A percentile compares a stretch with the other conserved stretches of the same genome.
Evolutionary conservation across 169 alveolate species (phyloP).

Genomic region (Plasmodium yoelii): DNA sequence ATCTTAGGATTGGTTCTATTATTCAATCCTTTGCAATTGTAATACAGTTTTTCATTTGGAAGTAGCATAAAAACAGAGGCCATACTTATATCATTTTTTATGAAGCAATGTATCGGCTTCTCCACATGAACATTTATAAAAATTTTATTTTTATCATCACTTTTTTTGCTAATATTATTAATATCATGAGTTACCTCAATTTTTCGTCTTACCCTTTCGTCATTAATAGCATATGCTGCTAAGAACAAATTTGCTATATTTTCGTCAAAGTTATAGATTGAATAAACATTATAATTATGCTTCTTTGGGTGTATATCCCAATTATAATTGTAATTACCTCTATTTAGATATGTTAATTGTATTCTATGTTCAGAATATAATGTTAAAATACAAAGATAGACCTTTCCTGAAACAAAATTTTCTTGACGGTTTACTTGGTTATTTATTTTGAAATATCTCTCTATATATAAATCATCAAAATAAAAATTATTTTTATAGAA

Average conservation of each 20-base stretch:
- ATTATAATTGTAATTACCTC: neutral
- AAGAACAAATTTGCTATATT: neutral
- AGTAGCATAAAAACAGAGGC: constrained; percentile 26
- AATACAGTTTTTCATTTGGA: constrained; percentile 29
- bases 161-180: too few relatives aligned
- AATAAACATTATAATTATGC: constrained; percentile 1
- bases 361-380: constrained; percentile 3
- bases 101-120: constrained; percentile 24
- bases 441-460: constrained; percentile 18
- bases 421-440: neutral
- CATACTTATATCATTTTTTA: constrained; percentile 28
- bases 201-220: too few relatives aligned
- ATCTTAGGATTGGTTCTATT: neutral
- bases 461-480: constrained; percentile 25
- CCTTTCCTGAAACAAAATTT: constrained; percentile 9
- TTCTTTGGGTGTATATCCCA: constrained; percentile 15
- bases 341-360: neutral
- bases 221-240: too few relatives aligned
- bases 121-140: too few relatives aligned
- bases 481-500: constrained; percentile 29
- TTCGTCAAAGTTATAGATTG: constrained; percentile 18
- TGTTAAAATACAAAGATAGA: constrained; percentile 27
- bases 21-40: constrained; percentile 30
- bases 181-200: too few relatives aligned
- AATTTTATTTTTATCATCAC: too few relatives aligned